Conservation (phyloP, 1,284 basidiomycete species). For the Acaromyces ingoldii region DNA sequence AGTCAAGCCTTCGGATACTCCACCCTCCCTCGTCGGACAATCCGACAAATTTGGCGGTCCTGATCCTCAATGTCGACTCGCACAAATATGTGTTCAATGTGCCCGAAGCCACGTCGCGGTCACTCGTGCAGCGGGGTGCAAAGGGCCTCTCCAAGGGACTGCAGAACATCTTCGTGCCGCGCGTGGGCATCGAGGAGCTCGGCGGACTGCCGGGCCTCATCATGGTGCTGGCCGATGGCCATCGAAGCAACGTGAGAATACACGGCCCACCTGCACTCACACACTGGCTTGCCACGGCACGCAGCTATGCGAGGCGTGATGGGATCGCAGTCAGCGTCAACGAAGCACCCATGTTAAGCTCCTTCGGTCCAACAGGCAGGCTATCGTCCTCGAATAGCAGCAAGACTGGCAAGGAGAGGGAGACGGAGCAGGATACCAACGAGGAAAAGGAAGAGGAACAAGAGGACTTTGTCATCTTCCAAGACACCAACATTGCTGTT, state of each 20-base stretch:
- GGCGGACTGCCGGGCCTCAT: background rate
- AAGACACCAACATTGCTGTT: background rate
- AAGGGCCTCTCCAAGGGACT: slow-evolving; percentile 60
- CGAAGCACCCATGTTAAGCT: too few relatives aligned
- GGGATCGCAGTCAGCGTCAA: background rate
- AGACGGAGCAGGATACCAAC: too few relatives aligned
- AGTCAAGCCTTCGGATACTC: slow-evolving; percentile 29
- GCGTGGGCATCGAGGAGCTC: slow-evolving; percentile 57
- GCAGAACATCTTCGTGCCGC: slow-evolving; percentile 69
- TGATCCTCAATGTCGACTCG: slow-evolving; percentile 69
- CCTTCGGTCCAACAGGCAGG: too few relatives aligned
- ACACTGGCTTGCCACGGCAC: background rate
- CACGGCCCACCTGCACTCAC: slow-evolving; percentile 1
- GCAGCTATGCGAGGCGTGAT: background rate
- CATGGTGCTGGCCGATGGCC: background rate
- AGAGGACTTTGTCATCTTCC: background rate
- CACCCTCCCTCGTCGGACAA: slow-evolving; percentile 51
- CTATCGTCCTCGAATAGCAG: too few relatives aligned
- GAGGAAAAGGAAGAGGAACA: too few relatives aligned
- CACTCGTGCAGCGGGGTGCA: slow-evolving; percentile 65
- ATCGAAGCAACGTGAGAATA: background rate
- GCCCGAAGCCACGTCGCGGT: slow-evolving; percentile 71
- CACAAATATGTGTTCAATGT: slow-evolving; percentile 80
- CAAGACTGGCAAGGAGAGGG: too few relatives aligned
- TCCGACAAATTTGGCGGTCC: slow-evolving; percentile 69